Conservation (phyloP, 148 eudicot species). For the Bassia scoparia region DNA sequence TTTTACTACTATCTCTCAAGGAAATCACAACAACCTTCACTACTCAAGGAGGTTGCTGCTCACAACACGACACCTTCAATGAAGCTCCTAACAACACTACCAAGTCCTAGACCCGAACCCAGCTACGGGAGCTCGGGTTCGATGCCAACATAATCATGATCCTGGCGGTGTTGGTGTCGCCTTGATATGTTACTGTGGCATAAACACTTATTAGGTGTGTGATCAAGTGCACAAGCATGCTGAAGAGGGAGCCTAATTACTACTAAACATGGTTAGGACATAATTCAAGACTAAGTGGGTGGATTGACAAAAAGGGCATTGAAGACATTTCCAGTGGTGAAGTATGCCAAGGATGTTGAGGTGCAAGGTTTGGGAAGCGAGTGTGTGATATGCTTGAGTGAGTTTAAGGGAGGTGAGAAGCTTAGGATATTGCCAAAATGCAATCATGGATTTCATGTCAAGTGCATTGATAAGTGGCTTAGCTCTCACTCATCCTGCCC, state of each 20-base stretch:
- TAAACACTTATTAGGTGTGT: constrained; percentile 29
- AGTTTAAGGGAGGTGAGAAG: constrained; percentile 48
- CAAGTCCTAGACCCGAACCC: constrained; percentile 20
- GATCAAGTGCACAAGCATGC: constrained; percentile 26
- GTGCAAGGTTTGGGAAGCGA: constrained; percentile 55
- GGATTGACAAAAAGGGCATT: constrained; percentile 57
- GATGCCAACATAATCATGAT: constrained; percentile 29
- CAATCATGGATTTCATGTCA: constrained; percentile 73
- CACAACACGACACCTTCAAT: constrained; percentile 11
- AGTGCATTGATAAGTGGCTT: constrained; percentile 82
- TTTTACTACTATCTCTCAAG: constrained; percentile 12
- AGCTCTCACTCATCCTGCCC: constrained; percentile 82
- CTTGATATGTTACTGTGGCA: constrained; percentile 27
- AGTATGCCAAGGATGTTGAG: constrained; percentile 40
- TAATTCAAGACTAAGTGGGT: not conserved
- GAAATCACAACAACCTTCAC: constrained; percentile 17
- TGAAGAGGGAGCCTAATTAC: constrained; percentile 20
- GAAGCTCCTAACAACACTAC: constrained; percentile 23
- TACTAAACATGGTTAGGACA: constrained; percentile 21
- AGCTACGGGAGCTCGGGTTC: not conserved
- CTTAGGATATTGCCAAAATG: constrained; percentile 71
- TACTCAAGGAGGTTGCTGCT: constrained; percentile 27
- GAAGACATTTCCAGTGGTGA: constrained; percentile 53
- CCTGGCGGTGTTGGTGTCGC: constrained; percentile 26
- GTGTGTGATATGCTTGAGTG: constrained; percentile 78